These are phyloP conservation scores for Blastobotrys arbuscula DNA, from an alignment of 1,139 yeast genomes.

Conservation along the genomic window DNA sequence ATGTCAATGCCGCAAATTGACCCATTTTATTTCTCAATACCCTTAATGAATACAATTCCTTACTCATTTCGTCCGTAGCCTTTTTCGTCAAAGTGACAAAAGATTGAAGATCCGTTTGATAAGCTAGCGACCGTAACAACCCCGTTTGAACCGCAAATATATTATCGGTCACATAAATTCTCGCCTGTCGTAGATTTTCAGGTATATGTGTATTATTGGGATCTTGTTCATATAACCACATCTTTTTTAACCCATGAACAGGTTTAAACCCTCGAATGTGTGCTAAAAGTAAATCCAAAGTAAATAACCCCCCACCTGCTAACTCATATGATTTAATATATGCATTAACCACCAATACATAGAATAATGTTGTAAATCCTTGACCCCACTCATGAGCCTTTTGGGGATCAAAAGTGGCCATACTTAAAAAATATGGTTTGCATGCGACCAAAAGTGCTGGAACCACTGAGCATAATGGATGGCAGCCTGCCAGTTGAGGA, in stretches of 20 bases:
- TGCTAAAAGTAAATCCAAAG: constrained; percentile 5
- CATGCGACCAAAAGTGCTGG: not conserved
- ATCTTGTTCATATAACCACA: constrained; percentile 3
- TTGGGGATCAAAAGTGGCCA: not conserved
- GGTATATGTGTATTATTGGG: not conserved
- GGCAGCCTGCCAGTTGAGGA: not conserved
- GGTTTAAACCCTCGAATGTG: not conserved
- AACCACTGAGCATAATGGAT: not conserved
- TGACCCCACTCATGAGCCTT: not conserved
- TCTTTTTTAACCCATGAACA: not conserved
- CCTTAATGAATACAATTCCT: not conserved
- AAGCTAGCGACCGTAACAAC: not conserved
- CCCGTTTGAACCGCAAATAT: not conserved
- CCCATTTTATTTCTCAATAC: not conserved
- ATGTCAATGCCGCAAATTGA: not conserved
- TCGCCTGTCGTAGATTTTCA: not conserved
- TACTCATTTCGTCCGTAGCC: not conserved
- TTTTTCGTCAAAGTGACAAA: not conserved
- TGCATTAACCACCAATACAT: not conserved
- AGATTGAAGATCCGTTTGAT: not conserved
- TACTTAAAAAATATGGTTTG: not conserved
- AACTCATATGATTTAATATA: constrained; percentile 11
- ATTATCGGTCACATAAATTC: not conserved
- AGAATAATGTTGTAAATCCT: not conserved
- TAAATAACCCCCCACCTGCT: constrained; percentile 12